Evolutionary conservation across 306 rosid species (phyloP).

Genomic region (Quercus glauca): DNA sequence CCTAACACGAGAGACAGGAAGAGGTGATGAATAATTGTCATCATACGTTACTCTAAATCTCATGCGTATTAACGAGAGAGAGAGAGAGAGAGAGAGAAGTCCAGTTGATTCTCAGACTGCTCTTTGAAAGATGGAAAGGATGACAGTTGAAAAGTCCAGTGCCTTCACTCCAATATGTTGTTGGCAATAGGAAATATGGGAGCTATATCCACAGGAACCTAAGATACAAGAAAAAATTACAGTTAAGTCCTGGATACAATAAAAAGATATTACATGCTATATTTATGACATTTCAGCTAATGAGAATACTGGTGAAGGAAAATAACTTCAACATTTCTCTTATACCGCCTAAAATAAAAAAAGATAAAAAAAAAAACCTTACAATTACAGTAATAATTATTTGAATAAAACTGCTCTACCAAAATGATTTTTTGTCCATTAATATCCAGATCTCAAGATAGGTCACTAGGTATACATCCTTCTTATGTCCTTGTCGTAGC

Average conservation of each 20-base stretch:
- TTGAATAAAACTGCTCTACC: background rate
- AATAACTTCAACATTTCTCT: background rate
- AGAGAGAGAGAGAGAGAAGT: background rate
- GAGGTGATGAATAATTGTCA: background rate
- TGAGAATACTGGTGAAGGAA: background rate
- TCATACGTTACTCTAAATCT: background rate
- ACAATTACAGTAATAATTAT: background rate
- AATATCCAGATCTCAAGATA: background rate
- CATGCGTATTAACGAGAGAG: background rate
- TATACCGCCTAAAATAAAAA: background rate
- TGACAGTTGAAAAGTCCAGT: constrained; percentile 7
- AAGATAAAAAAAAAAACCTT: background rate
- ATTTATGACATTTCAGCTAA: background rate
- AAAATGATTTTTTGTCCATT: background rate
- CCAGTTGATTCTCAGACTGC: background rate
- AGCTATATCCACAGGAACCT: constrained; percentile 89
- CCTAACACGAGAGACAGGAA: background rate
- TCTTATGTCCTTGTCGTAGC: background rate
- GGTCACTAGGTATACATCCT: background rate
- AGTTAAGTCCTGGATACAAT: background rate
- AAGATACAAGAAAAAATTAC: background rate
- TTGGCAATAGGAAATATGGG: constrained; percentile 72
- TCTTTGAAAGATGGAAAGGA: background rate
- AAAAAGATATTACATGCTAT: background rate
- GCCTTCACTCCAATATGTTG: constrained; percentile 39